Conservation (phyloP, 176 grass and related monocot genomes). For the Eleusine indica region DNA sequence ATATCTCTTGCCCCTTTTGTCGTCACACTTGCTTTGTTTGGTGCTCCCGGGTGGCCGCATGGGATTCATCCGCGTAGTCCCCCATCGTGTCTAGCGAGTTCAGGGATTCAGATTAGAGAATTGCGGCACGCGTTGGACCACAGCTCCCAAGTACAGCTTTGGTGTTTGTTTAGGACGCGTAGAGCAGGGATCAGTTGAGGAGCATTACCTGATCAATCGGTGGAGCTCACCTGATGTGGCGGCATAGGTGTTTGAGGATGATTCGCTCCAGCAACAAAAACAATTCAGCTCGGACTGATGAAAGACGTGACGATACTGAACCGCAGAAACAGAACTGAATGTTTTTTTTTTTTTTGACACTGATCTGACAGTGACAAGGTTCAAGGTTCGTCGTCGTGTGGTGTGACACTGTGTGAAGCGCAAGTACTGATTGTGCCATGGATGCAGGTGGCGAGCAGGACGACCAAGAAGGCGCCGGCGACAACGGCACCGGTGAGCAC, state of each 20-base stretch:
- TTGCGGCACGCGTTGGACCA: neutral
- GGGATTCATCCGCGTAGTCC: neutral
- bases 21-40: slow-evolving; percentile 5
- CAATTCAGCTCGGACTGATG: neutral
- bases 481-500: neutral
- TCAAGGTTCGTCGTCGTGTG: too few species aligned
- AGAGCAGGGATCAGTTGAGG: neutral
- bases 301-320: neutral
- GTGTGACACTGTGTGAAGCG: too few species aligned
- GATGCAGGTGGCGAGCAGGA: slow-evolving; percentile 43
- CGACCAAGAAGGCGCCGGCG: slow-evolving; percentile 10
- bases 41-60: neutral
- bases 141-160: neutral
- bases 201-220: neutral
- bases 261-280: neutral
- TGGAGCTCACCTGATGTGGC: neutral
- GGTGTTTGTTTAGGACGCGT: neutral
- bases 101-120: neutral
- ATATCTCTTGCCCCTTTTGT: neutral
- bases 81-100: neutral
- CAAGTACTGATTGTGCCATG: neutral
- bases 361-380: neutral
- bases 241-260: neutral
- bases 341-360: too few species aligned
- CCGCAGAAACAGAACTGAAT: neutral